A percentile compares a stretch with the other conserved stretches of the same genome.
Conservation (phyloP, 805 yeast genomes). For the Peterozyma toletana region DNA sequence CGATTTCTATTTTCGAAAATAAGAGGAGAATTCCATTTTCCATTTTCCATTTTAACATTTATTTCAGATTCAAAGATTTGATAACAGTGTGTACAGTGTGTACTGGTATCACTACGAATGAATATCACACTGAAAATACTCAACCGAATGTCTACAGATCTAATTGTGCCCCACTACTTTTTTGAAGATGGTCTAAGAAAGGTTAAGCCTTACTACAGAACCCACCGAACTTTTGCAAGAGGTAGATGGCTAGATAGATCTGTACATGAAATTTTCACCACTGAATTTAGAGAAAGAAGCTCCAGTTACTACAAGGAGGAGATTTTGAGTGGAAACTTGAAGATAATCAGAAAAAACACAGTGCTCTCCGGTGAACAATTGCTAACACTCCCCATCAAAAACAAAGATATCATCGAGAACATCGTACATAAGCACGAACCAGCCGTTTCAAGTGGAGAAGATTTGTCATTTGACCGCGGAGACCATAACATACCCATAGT, state of each 20-base stretch:
- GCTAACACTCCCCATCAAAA: background rate
- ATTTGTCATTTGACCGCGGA: background rate
- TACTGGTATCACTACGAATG: background rate
- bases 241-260: slow-evolving; percentile 36
- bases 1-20: background rate
- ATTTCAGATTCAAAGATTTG: background rate
- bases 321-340: slow-evolving; percentile 7
- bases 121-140: too few species aligned
- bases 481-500: slow-evolving; percentile 14
- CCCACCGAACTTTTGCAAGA: slow-evolving; percentile 28
- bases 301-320: slow-evolving; percentile 15
- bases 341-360: background rate
- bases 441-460: slow-evolving; percentile 19
- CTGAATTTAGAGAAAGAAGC: slow-evolving; percentile 28
- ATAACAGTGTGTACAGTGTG: background rate
- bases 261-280: slow-evolving; percentile 27
- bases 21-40: background rate
- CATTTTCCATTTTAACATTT: too few species aligned
- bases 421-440: slow-evolving; percentile 41
- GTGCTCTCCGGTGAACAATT: slow-evolving; percentile 8
- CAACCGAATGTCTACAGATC: too few species aligned
- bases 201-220: slow-evolving; percentile 33
- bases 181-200: slow-evolving; percentile 27
- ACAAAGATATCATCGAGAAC: slow-evolving; percentile 18
- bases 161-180: slow-evolving; percentile 8